These are phyloP conservation scores for Aspergillus pseudoglaucus DNA, from an alignment of 2,329 filamentous ascomycete genomes.

Conservation along the genomic window DNA sequence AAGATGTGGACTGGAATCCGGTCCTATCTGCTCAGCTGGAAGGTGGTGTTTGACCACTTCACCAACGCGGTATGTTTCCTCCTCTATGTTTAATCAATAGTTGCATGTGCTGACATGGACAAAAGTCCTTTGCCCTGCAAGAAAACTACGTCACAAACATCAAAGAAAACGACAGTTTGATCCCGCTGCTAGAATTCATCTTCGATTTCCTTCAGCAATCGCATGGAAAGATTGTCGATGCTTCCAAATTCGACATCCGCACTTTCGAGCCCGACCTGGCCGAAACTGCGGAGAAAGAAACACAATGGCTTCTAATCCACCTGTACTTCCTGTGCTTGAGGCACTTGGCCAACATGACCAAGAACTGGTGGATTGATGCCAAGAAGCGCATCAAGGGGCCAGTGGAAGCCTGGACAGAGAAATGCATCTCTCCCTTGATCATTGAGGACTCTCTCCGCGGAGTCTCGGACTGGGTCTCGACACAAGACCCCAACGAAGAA, in stretches of 20 bases:
- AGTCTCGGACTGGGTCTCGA: constrained; percentile 36
- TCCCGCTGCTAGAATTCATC: constrained; percentile 66
- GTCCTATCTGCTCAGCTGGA: constrained; percentile 82
- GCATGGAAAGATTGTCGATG: constrained; percentile 62
- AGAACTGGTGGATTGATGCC: constrained; percentile 76
- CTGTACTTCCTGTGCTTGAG: constrained; percentile 77
- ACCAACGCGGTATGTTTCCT: constrained; percentile 50
- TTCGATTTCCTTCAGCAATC: constrained; percentile 81
- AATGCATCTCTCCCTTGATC: constrained; percentile 48
- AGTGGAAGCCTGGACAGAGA: constrained; percentile 79
- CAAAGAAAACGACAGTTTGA: constrained; percentile 64
- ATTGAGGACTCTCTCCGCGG: constrained; percentile 33
- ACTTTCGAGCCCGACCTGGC: constrained; percentile 55
- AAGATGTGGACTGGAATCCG: constrained; percentile 63
- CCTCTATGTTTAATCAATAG: neutral
- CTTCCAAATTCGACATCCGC: constrained; percentile 63
- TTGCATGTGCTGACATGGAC: constrained; percentile 16
- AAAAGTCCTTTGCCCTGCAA: constrained; percentile 68
- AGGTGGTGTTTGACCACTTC: constrained; percentile 82
- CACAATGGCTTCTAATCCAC: constrained; percentile 78
- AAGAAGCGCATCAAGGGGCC: constrained; percentile 71
- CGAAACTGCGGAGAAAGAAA: constrained; percentile 62
- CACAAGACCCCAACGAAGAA: constrained; percentile 46
- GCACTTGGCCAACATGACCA: constrained; percentile 70
- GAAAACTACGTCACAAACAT: constrained; percentile 73